Conservation (phyloP, 2,329 filamentous ascomycete species). For the Alternaria gaisen region DNA sequence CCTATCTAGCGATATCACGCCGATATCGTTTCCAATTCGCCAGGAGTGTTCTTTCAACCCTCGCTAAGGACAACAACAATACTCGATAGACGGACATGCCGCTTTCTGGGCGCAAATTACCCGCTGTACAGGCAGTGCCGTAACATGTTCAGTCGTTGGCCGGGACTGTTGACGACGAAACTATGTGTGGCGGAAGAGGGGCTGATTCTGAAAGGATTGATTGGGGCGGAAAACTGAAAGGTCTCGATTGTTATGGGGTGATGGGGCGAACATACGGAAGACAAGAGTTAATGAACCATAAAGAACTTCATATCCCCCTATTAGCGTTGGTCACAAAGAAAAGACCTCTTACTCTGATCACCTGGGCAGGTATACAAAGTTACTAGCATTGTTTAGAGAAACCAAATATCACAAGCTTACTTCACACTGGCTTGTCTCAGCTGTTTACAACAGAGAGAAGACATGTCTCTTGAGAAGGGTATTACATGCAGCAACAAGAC, state of each 20-base stretch:
- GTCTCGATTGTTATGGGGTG: background rate
- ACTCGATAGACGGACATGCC: background rate
- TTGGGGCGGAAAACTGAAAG: background rate
- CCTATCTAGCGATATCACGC: background rate
- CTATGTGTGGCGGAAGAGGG: background rate
- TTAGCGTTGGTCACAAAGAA: background rate
- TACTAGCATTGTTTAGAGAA: background rate
- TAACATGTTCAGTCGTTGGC: background rate
- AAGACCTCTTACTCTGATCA: background rate
- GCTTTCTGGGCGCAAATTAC: background rate
- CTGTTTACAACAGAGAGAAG: background rate
- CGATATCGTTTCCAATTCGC: background rate
- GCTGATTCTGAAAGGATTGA: background rate
- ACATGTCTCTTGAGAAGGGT: background rate
- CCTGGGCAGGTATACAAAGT: background rate
- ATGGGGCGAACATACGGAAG: background rate
- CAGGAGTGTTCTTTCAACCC: background rate
- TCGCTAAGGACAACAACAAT: background rate
- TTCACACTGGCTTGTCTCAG: background rate
- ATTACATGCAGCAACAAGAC: conserved; percentile 1
- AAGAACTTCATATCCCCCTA: background rate
- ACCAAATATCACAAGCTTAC: conserved; percentile 1
- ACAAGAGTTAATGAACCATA: background rate
- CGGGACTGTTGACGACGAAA: background rate
- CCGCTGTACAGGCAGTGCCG: background rate